Evolutionary conservation across 306 rosid genomes (phyloP).

Genomic region (Rosa persica): DNA sequence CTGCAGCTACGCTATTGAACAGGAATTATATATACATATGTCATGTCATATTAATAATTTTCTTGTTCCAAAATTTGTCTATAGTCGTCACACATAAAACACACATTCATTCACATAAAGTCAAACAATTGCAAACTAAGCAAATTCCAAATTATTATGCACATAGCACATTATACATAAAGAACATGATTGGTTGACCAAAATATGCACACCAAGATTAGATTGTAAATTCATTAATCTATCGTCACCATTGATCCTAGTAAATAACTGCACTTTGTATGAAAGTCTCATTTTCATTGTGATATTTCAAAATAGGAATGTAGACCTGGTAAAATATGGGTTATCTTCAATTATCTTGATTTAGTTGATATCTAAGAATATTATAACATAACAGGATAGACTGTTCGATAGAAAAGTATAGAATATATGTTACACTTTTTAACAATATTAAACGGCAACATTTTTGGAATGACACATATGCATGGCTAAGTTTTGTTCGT

Average conservation of each 20-base stretch:
- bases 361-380: not conserved
- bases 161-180: not conserved
- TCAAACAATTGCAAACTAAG: conserved; percentile 6
- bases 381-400: not conserved
- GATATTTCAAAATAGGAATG: not conserved
- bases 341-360: not conserved
- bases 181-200: not conserved
- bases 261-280: not conserved
- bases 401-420: not conserved
- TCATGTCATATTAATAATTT: not conserved
- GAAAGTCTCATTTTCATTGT: not conserved
- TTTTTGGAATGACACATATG: not conserved
- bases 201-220: not conserved
- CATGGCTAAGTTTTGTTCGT: not conserved
- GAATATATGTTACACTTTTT: not conserved
- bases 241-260: not conserved
- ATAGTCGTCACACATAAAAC: not conserved
- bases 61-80: not conserved
- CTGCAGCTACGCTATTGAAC: not conserved
- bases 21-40: not conserved
- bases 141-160: not conserved
- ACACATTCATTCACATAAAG: not conserved
- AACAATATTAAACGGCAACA: not conserved
- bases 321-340: not conserved
- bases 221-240: not conserved